These are phyloP conservation scores for Amanita muscaria DNA, from an alignment of 768 basidiomycete species.

Conservation along the genomic window DNA sequence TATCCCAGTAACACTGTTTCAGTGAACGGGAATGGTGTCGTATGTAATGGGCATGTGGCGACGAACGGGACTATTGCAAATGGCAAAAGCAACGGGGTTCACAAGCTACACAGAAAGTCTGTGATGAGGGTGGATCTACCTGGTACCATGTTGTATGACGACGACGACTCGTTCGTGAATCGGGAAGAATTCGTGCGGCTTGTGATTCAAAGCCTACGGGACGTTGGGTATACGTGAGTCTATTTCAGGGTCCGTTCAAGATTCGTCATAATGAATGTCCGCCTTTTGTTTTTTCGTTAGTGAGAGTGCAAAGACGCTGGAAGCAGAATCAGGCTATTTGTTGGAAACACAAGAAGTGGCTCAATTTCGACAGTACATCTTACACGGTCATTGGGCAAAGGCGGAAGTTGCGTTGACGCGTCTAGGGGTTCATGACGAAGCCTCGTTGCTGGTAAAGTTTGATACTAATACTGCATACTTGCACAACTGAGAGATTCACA, in stretches of 20 bases:
- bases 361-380: conserved; percentile 71
- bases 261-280: no score
- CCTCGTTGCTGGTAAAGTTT: conserved; percentile 53
- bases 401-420: conserved; percentile 62
- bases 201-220: conserved; percentile 80
- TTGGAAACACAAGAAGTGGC: conserved; percentile 73
- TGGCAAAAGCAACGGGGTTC: conserved; percentile 39
- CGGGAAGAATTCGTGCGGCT: conserved; percentile 88
- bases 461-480: background rate
- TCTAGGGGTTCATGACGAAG: conserved; percentile 61
- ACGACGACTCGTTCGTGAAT: conserved; percentile 71
- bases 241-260: conserved; percentile 4
- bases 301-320: conserved; percentile 80
- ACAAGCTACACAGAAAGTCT: conserved; percentile 37
- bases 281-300: conserved; percentile 30
- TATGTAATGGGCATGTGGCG: conserved; percentile 26
- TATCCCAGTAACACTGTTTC: conserved; percentile 27
- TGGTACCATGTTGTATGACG: conserved; percentile 70
- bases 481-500: conserved; percentile 23
- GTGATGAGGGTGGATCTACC: conserved; percentile 59
- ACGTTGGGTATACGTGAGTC: conserved; percentile 72
- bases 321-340: conserved; percentile 87
- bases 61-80: conserved; percentile 23
- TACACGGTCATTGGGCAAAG: conserved; percentile 73
- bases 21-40: conserved; percentile 36